Evolutionary conservation across 352 stramenopile genomes (phyloP).

Genomic region (Phytophthora palmivora): DNA sequence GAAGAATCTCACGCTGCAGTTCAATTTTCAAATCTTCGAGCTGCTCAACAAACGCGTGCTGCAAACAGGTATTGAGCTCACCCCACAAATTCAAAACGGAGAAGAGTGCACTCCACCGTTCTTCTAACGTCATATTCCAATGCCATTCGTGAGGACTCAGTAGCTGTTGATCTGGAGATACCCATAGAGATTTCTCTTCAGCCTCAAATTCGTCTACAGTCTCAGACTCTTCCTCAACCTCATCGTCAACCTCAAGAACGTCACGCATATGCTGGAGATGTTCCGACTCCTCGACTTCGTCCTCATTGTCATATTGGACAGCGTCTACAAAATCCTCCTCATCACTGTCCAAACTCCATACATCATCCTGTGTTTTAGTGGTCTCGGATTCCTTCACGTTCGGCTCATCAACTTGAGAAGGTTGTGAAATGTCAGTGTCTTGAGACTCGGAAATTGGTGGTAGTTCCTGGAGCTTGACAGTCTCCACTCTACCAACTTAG

Average conservation of each 20-base stretch:
- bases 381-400: neutral
- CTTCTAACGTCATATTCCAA: conserved; percentile 70
- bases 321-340: conserved; percentile 53
- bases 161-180: conserved; percentile 23
- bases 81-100: conserved; percentile 37
- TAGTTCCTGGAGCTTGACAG: neutral
- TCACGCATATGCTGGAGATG: conserved; percentile 87
- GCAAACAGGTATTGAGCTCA: conserved; percentile 30
- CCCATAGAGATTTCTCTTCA: conserved; percentile 34
- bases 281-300: conserved; percentile 83
- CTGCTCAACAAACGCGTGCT: conserved; percentile 25
- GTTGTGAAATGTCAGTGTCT: conserved; percentile 1
- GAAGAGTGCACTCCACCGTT: conserved; percentile 57
- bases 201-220: conserved; percentile 42
- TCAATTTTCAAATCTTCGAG: conserved; percentile 55
- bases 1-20: conserved; percentile 67
- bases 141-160: conserved; percentile 53
- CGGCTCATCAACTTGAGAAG: neutral
- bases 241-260: conserved; percentile 66
- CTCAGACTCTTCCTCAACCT: conserved; percentile 28
- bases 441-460: no score
- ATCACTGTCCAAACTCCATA: conserved; percentile 41
- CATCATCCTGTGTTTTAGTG: conserved; percentile 21
- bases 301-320: conserved; percentile 47
- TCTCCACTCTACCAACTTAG: neutral